Evolutionary conservation across 1,284 basidiomycete genomes (phyloP).

Genomic region (Rhodotorula sp.): DNA sequence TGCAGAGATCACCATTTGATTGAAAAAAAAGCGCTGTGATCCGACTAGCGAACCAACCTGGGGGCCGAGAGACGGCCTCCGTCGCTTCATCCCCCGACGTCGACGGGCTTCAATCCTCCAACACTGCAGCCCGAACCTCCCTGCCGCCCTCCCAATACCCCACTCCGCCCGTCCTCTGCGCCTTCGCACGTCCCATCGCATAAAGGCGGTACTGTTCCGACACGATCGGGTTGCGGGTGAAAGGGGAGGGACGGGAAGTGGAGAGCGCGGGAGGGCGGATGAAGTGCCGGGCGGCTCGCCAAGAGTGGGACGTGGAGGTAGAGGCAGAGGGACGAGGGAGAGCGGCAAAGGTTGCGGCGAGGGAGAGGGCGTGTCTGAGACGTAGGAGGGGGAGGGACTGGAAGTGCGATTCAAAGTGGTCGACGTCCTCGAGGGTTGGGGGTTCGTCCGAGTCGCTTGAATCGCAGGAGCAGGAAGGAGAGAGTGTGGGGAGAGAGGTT

Average conservation of each 20-base stretch:
- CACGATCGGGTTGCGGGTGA: background rate
- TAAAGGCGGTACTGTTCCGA: constrained; percentile 7
- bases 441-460: background rate
- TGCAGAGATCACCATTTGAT: too few relatives aligned
- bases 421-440: too few relatives aligned
- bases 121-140: background rate
- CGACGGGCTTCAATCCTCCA: background rate
- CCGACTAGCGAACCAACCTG: too few relatives aligned
- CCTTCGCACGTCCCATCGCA: constrained; percentile 2
- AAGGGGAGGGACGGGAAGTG: too few relatives aligned
- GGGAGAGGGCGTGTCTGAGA: background rate
- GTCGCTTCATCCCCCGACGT: background rate
- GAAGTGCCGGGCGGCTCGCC: too few relatives aligned
- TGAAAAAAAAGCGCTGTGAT: too few relatives aligned
- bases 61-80: too few relatives aligned
- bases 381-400: background rate
- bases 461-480: background rate
- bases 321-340: background rate
- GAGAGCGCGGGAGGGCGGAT: too few relatives aligned
- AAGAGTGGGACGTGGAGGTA: too few relatives aligned
- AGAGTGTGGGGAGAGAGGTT: background rate
- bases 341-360: background rate
- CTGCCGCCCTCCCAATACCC: constrained; percentile 2
- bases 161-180: background rate
- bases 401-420: background rate